Evolutionary conservation across 768 basidiomycete species (phyloP).

Genomic region (Terana coerulea): DNA sequence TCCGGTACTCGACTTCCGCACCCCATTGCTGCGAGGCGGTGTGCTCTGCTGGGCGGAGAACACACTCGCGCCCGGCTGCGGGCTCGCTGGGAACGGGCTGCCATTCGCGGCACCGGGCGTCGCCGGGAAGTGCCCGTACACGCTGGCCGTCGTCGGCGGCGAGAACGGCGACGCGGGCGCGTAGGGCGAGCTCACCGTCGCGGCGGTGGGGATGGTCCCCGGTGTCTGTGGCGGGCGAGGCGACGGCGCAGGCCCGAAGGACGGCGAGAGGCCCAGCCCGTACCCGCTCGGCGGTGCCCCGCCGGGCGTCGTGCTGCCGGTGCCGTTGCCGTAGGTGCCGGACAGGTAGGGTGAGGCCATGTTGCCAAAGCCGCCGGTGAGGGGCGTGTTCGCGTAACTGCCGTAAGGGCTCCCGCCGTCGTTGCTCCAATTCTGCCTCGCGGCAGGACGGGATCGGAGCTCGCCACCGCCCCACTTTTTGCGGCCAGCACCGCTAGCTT

Average conservation of each 20-base stretch:
- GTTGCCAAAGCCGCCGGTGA: conserved; percentile 28
- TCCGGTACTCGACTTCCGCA: conserved; percentile 15
- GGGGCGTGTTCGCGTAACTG: conserved; percentile 33
- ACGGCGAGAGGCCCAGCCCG: conserved; percentile 17
- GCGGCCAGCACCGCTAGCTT: conserved; percentile 57
- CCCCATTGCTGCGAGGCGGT: conserved; percentile 17
- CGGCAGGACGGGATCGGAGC: conserved; percentile 58
- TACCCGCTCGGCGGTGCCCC: conserved; percentile 1
- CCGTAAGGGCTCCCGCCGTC: conserved; percentile 45
- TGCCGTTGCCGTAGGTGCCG: neutral
- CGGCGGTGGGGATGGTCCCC: conserved; percentile 21
- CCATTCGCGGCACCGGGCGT: conserved; percentile 24
- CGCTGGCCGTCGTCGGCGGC: conserved; percentile 10
- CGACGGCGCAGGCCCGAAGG: conserved; percentile 8
- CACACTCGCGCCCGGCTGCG: conserved; percentile 8
- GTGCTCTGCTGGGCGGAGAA: conserved; percentile 19
- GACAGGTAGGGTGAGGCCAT: conserved; percentile 30
- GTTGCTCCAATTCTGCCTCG: conserved; percentile 54
- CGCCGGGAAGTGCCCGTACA: conserved; percentile 32
- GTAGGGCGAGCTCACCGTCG: conserved; percentile 24
- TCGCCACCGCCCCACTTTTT: conserved; percentile 67
- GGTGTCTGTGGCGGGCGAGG: conserved; percentile 12
- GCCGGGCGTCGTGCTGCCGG: conserved; percentile 2
- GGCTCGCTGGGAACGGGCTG: conserved; percentile 18
- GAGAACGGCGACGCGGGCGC: conserved; percentile 7